A percentile compares a stretch with the other conserved stretches of the same genome.
These are phyloP conservation scores for Yarrowia galli DNA, from an alignment of 1,139 yeast genomes.

Conservation along the genomic window DNA sequence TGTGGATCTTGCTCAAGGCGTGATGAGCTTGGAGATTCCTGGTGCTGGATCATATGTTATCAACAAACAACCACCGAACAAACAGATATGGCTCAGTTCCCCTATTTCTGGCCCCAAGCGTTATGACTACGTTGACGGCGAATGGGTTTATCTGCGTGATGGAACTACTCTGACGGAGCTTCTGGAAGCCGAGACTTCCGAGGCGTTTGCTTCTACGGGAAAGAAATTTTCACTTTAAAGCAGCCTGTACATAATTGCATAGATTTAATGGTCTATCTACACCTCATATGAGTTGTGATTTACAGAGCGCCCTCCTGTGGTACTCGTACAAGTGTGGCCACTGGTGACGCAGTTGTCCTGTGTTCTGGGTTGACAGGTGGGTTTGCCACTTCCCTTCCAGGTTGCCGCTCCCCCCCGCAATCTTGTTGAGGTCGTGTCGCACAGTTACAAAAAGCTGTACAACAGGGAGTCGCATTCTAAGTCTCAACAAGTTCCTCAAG, in stretches of 20 bases:
- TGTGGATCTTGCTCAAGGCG: slow-evolving; percentile 85
- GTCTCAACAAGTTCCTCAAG: no score
- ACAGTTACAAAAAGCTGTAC: no score
- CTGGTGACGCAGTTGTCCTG: no score
- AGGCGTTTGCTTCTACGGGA: slow-evolving; percentile 39
- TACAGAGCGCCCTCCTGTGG: neutral
- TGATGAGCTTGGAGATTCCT: slow-evolving; percentile 71
- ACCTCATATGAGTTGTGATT: neutral
- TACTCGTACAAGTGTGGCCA: no score
- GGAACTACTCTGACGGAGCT: slow-evolving; percentile 51
- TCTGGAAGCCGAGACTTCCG: slow-evolving; percentile 51
- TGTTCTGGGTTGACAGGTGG: slow-evolving; percentile 32
- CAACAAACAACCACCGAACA: slow-evolving; percentile 92
- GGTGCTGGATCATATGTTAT: slow-evolving; percentile 82
- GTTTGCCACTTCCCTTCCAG: neutral
- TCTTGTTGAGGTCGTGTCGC: neutral
- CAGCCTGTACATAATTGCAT: slow-evolving; percentile 12
- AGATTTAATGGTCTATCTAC: neutral
- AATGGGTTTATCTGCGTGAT: slow-evolving; percentile 55
- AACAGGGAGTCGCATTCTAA: no score
- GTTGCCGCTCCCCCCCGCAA: slow-evolving; percentile 2
- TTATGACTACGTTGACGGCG: slow-evolving; percentile 51
- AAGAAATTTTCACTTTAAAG: slow-evolving; percentile 19
- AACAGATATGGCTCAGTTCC: slow-evolving; percentile 90
- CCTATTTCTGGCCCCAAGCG: slow-evolving; percentile 94